phyloP scores from a whole-genome alignment of 805 yeast species.

The Alloascoidea hylecoeti region DNA sequence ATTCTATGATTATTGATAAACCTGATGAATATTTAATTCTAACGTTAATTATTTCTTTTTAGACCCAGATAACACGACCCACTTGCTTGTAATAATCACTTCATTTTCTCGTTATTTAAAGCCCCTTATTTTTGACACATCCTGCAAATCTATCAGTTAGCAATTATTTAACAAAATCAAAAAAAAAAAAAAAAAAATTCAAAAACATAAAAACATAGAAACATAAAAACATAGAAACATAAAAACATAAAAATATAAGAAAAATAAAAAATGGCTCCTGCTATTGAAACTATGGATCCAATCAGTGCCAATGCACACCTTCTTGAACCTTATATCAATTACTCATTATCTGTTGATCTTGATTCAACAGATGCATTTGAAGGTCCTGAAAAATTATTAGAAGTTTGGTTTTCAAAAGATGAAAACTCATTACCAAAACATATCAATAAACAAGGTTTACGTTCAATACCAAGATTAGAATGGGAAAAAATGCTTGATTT shows the following conservation, averaged over 20 bases:
- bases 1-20: too few relatives aligned
- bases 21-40: too few relatives aligned
- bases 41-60: too few relatives aligned
- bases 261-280: background rate
- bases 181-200: background rate
- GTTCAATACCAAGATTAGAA: constrained; percentile 46
- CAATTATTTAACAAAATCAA: background rate
- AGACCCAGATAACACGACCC: too few relatives aligned
- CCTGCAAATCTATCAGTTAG: background rate
- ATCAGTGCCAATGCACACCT: constrained; percentile 10
- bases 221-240: background rate
- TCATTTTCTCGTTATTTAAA: background rate
- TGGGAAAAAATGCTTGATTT: constrained; percentile 67
- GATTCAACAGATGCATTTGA: constrained; percentile 92
- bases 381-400: constrained; percentile 92
- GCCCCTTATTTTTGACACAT: background rate
- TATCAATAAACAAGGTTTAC: constrained; percentile 19
- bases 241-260: background rate
- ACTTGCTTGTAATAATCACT: background rate
- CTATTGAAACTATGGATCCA: too few relatives aligned
- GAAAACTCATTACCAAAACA: constrained; percentile 23
- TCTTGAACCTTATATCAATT: constrained; percentile 50
- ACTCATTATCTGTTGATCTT: constrained; percentile 58
- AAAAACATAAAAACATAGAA: background rate
- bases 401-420: constrained; percentile 69